Evolutionary conservation across 345 rosid genomes (phyloP).

Genomic region (Dimocarpus longan): DNA sequence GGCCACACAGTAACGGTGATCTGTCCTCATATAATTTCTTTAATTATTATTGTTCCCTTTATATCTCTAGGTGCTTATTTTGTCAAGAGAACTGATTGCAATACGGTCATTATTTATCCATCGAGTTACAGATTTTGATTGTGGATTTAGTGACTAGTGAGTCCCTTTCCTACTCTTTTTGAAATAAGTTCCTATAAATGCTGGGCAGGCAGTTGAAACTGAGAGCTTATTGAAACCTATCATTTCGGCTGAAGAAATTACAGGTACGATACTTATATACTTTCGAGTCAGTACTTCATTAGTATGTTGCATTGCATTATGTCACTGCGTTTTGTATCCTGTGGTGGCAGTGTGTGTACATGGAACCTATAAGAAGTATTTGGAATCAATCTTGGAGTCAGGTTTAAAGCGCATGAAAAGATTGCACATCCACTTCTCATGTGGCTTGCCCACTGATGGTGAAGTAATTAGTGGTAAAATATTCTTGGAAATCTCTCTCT

Average conservation of each 20-base stretch:
- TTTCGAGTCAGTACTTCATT: background rate
- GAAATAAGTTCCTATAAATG: constrained; percentile 9
- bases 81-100: background rate
- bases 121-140: background rate
- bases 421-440: constrained; percentile 84
- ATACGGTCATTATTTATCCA: background rate
- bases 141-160: background rate
- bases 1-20: constrained; percentile 80
- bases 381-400: constrained; percentile 70
- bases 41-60: background rate
- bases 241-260: constrained; percentile 70
- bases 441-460: constrained; percentile 82
- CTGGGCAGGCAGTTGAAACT: constrained; percentile 67
- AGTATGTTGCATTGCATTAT: background rate
- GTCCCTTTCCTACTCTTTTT: background rate
- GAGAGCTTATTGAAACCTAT: constrained; percentile 77
- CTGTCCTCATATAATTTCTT: background rate
- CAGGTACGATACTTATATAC: constrained; percentile 39
- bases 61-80: background rate
- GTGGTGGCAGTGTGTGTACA: constrained; percentile 74
- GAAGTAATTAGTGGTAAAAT: constrained; percentile 81
- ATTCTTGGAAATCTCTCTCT: background rate
- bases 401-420: constrained; percentile 88
- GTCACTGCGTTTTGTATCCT: background rate
- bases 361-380: constrained; percentile 76